Percentiles rank a stretch among this genome's conserved stretches.
These are phyloP conservation scores for Vigna reflexopilosa DNA, from an alignment of 306 rosid genomes.

Conservation along the genomic window DNA sequence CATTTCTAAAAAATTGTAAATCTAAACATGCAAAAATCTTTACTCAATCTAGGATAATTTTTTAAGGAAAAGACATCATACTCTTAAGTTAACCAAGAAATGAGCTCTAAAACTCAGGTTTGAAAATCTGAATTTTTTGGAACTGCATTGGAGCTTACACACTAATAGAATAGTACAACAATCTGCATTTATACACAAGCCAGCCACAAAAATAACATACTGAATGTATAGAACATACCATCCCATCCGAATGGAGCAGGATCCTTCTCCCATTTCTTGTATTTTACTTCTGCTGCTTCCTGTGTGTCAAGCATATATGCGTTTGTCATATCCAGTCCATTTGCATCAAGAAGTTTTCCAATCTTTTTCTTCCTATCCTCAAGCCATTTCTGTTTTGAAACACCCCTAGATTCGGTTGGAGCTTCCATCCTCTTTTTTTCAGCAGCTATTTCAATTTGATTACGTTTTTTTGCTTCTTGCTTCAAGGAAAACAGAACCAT, in stretches of 20 bases:
- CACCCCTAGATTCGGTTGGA: constrained; percentile 88
- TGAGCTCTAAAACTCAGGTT: neutral
- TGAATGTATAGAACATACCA: constrained; percentile 57
- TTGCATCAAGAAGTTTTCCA: constrained; percentile 94
- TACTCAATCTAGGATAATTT: neutral
- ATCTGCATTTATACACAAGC: neutral
- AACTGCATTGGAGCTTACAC: constrained; percentile 11
- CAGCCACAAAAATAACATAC: constrained; percentile 25
- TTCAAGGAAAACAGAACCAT: constrained; percentile 42
- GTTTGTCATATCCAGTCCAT: constrained; percentile 86
- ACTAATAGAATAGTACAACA: neutral
- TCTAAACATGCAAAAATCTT: neutral
- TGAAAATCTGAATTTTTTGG: constrained; percentile 9
- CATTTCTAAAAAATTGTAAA: neutral
- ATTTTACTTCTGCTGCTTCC: constrained; percentile 82
- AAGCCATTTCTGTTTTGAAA: constrained; percentile 97
- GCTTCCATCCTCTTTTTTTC: constrained; percentile 97
- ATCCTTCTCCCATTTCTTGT: constrained; percentile 98
- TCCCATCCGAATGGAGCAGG: constrained; percentile 99
- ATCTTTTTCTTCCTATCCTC: constrained; percentile 92
- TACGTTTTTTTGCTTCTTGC: constrained; percentile 89
- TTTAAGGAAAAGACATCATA: neutral
- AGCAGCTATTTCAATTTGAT: constrained; percentile 88
- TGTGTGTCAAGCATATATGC: constrained; percentile 96
- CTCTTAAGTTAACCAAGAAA: constrained; percentile 17